phyloP scores from a whole-genome alignment of 768 basidiomycete species.

The Leccinum imitatum region DNA sequence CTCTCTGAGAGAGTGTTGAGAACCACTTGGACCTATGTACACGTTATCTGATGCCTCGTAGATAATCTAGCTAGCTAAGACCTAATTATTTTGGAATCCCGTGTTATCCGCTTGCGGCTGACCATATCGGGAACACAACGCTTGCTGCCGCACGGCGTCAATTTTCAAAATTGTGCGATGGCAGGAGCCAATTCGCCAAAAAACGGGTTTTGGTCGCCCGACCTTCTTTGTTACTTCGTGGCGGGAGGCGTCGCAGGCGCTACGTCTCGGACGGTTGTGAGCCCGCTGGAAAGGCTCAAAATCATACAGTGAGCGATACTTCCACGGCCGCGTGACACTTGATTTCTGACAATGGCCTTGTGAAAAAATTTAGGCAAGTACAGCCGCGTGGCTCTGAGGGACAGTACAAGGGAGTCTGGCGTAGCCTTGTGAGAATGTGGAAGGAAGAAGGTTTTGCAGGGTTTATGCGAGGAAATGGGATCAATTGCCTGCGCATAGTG shows the following conservation, averaged over 20 bases:
- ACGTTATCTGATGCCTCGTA: neutral
- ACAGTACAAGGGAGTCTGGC: constrained; percentile 84
- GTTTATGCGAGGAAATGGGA: constrained; percentile 91
- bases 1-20: neutral
- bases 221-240: constrained; percentile 48
- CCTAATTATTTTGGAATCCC: constrained; percentile 2
- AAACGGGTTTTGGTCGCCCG: constrained; percentile 31
- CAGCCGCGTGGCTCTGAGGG: constrained; percentile 63
- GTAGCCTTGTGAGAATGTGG: constrained; percentile 83
- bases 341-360: constrained; percentile 1
- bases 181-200: constrained; percentile 23
- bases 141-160: constrained; percentile 7
- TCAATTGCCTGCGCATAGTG: constrained; percentile 90
- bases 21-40: neutral
- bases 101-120: constrained; percentile 9
- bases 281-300: constrained; percentile 89
- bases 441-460: constrained; percentile 90
- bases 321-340: neutral
- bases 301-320: constrained; percentile 81
- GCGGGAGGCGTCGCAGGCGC: constrained; percentile 57
- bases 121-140: neutral
- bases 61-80: constrained; percentile 1
- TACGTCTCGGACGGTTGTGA: constrained; percentile 88
- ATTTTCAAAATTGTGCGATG: constrained; percentile 19
- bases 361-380: constrained; percentile 66